These are phyloP conservation scores for Crotalaria pallida DNA, from an alignment of 306 rosid species.

Conservation along the genomic window DNA sequence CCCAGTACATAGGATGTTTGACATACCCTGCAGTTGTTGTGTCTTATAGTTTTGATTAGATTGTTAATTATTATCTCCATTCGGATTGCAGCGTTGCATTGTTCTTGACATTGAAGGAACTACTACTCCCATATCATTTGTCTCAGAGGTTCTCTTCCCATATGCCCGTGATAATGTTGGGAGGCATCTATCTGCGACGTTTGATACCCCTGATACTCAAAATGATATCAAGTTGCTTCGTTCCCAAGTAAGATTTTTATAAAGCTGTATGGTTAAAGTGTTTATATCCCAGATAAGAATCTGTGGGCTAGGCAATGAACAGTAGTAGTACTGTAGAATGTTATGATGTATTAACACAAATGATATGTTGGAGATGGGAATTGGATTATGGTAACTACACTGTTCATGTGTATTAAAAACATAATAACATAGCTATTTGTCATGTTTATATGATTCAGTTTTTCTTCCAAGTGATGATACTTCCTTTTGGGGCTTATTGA, in stretches of 20 bases:
- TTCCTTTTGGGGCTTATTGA: conserved; percentile 1
- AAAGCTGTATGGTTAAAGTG: conserved; percentile 7
- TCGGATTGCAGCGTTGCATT: conserved; percentile 62
- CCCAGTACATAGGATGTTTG: background rate
- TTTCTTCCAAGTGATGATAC: background rate
- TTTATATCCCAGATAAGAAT: conserved; percentile 10
- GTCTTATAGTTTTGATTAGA: background rate
- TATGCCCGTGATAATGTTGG: conserved; percentile 85
- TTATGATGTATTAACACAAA: conserved; percentile 7
- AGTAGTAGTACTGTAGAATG: background rate
- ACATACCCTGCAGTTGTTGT: background rate
- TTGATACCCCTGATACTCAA: conserved; percentile 63
- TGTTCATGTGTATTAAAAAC: background rate
- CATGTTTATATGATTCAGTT: background rate
- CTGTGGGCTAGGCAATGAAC: background rate
- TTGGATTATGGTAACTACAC: background rate
- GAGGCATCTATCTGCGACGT: conserved; percentile 77
- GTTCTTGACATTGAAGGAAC: conserved; percentile 99
- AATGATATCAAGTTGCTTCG: conserved; percentile 74
- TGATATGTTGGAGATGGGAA: background rate
- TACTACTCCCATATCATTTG: conserved; percentile 95
- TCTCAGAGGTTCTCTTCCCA: conserved; percentile 88
- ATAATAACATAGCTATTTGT: background rate
- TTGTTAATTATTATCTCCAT: conserved; percentile 16
- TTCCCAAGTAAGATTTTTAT: conserved; percentile 52